phyloP scores from a whole-genome alignment of 805 yeast genomes.

The Candida yuanshanica region DNA sequence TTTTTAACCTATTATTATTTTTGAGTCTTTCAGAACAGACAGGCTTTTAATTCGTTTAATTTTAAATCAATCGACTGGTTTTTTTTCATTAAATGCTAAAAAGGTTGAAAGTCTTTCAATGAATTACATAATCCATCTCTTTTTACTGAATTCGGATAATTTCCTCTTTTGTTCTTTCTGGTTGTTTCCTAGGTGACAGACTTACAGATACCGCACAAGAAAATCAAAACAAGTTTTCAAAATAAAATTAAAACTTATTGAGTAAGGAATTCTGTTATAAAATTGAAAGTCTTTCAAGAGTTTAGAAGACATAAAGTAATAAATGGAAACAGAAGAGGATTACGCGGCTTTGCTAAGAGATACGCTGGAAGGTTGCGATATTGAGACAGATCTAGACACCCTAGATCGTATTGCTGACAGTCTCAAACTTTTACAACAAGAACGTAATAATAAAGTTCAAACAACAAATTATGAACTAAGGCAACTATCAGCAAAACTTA shows the following conservation, averaged over 20 bases:
- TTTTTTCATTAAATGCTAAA: too few species aligned
- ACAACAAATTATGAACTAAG: conserved; percentile 18
- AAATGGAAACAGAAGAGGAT: not conserved
- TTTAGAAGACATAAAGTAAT: not conserved
- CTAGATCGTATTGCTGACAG: conserved; percentile 39
- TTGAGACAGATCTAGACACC: conserved; percentile 44
- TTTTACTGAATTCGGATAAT: not conserved
- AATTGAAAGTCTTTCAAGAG: too few species aligned
- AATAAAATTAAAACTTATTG: too few species aligned
- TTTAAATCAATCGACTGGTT: too few species aligned
- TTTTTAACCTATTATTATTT: too few species aligned
- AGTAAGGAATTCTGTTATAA: too few species aligned
- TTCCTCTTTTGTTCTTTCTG: not conserved
- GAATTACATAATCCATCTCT: not conserved
- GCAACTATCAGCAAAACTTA: conserved; percentile 14
- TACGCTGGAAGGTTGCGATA: conserved; percentile 43
- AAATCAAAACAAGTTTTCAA: not conserved
- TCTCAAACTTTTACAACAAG: conserved; percentile 25
- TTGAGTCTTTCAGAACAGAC: too few species aligned
- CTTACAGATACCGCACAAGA: too few species aligned
- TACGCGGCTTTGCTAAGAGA: conserved; percentile 30
- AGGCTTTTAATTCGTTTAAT: too few species aligned
- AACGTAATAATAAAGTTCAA: conserved; percentile 25
- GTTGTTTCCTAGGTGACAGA: not conserved
- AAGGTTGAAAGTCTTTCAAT: too few species aligned